phyloP scores from a whole-genome alignment of 345 rosid species.

The Brassica napus region DNA sequence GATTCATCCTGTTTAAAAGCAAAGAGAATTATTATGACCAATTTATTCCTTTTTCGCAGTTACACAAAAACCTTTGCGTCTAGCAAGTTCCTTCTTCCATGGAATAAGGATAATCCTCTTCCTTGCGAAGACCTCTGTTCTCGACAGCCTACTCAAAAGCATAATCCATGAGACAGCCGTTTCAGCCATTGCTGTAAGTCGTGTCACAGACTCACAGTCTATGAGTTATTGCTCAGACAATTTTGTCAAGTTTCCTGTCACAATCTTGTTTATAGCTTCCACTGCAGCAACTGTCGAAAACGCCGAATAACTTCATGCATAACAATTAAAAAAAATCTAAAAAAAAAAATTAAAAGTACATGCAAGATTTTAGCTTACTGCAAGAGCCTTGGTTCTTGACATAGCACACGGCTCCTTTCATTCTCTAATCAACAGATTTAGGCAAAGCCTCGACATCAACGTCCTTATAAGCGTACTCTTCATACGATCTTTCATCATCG shows the following conservation, averaged over 20 bases:
- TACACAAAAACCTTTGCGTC: background rate
- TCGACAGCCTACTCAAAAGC: conserved; percentile 57
- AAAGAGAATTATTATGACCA: background rate
- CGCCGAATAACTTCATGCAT: conserved; percentile 87
- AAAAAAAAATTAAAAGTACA: background rate
- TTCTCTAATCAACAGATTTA: conserved; percentile 76
- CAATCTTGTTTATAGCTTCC: conserved; percentile 79
- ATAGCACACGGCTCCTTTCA: conserved; percentile 67
- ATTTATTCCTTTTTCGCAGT: background rate
- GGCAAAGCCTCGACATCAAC: conserved; percentile 48
- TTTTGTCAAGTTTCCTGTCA: conserved; percentile 60
- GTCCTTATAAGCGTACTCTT: conserved; percentile 29
- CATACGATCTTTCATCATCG: conserved; percentile 1
- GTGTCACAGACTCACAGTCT: conserved; percentile 55
- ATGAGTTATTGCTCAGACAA: conserved; percentile 86
- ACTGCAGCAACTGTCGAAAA: conserved; percentile 80
- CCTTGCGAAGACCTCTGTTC: conserved; percentile 32
- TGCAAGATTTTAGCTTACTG: conserved; percentile 37
- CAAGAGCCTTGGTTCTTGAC: conserved; percentile 87
- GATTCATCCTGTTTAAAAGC: conserved; percentile 48
- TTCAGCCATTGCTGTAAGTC: conserved; percentile 54
- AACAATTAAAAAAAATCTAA: background rate
- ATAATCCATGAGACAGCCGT: conserved; percentile 70
- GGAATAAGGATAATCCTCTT: conserved; percentile 38
- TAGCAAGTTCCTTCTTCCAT: conserved; percentile 30